phyloP scores from a whole-genome alignment of 441 rosid species.

The Corymbia citriodora region DNA sequence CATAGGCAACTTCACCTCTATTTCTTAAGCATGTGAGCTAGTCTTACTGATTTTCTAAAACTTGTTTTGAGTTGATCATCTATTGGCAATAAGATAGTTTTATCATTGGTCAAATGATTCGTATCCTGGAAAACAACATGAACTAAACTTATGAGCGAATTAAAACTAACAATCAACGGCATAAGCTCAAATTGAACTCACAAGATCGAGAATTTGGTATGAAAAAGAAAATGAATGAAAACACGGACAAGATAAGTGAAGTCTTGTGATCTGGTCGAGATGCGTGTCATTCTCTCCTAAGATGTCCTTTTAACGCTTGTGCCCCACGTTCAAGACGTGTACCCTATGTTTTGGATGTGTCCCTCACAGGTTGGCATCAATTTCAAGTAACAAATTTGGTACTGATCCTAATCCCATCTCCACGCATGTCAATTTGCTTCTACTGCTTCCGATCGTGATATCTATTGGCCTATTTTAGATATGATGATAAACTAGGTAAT shows the following conservation, averaged over 20 bases:
- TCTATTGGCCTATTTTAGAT: not conserved
- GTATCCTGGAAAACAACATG: not conserved
- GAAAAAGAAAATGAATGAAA: not conserved
- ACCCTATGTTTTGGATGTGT: not conserved
- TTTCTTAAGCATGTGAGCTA: not conserved
- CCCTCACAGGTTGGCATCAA: not conserved
- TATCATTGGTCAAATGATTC: not conserved
- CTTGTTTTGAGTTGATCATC: not conserved
- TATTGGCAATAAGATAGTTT: not conserved
- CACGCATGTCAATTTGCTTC: not conserved
- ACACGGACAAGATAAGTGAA: not conserved
- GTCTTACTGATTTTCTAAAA: not conserved
- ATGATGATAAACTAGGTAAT: not conserved
- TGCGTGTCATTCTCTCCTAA: not conserved
- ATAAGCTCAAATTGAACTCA: not conserved
- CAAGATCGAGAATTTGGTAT: not conserved
- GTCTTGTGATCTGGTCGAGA: not conserved
- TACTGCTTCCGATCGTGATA: fast-evolving
- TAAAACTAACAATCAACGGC: not conserved
- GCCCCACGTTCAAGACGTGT: not conserved
- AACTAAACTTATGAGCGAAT: not conserved
- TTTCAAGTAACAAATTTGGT: not conserved
- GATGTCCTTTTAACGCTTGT: not conserved
- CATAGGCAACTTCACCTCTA: not conserved
- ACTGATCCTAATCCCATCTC: not conserved